Percentiles rank a stretch among this genome's conserved stretches.
Evolutionary conservation across 441 rosid genomes (phyloP).

Genomic region (Dalechampia spathulata): DNA sequence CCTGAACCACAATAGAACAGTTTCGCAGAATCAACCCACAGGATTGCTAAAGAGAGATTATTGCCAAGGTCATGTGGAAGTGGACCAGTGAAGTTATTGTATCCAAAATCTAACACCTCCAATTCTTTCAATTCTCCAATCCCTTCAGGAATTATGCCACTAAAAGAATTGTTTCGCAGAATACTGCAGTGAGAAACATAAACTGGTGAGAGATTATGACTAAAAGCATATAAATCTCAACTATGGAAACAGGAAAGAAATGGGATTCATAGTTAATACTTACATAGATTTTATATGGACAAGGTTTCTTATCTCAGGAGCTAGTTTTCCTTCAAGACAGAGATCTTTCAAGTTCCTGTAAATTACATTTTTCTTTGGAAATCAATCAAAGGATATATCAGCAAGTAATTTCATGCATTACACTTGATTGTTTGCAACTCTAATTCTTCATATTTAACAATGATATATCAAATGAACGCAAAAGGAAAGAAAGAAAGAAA

Average conservation of each 20-base stretch:
- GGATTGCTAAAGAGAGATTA: constrained; percentile 37
- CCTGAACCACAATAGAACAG: constrained; percentile 5
- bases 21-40: constrained; percentile 30
- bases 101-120: constrained; percentile 79
- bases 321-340: constrained; percentile 60
- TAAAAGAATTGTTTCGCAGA: constrained; percentile 80
- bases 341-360: constrained; percentile 71
- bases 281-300: constrained; percentile 60
- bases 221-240: neutral
- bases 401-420: neutral
- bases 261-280: constrained; percentile 20
- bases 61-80: constrained; percentile 39
- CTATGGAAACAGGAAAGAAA: constrained; percentile 7
- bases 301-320: constrained; percentile 61
- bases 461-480: no score
- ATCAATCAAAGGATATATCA: neutral
- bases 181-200: constrained; percentile 40
- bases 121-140: constrained; percentile 59
- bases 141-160: constrained; percentile 66
- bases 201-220: neutral
- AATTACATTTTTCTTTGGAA: neutral
- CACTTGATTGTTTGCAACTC: neutral
- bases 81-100: constrained; percentile 63
- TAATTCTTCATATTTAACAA: neutral
- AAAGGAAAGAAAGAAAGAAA: neutral